A percentile compares a stretch with the other conserved stretches of the same genome.
Evolutionary conservation across 192 early-diverging fungal genomes (phyloP).

Genomic region (Chytriomyces sp.): DNA sequence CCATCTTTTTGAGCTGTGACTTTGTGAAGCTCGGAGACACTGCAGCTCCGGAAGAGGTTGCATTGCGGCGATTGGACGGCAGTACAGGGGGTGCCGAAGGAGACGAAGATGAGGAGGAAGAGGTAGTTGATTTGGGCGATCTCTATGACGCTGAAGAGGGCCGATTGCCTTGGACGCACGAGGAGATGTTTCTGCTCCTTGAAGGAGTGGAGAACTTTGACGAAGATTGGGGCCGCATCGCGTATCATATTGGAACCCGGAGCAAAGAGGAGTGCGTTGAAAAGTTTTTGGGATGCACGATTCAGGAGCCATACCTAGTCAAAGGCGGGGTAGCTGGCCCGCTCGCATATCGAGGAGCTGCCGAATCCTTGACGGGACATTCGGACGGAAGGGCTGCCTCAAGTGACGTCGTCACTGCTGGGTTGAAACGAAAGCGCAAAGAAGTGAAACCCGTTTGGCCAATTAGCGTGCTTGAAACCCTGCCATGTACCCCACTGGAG

Average conservation of each 20-base stretch:
- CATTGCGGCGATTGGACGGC: not conserved
- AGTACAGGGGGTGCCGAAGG: not conserved
- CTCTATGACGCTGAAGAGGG: constrained; percentile 29
- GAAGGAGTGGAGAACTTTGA: constrained; percentile 94
- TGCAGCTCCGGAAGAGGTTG: constrained; percentile 1
- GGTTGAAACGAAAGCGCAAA: not conserved
- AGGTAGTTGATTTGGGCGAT: constrained; percentile 27
- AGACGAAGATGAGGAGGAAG: constrained; percentile 26
- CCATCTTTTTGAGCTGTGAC: constrained; percentile 78
- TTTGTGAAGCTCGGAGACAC: constrained; percentile 65
- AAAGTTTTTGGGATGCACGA: constrained; percentile 81
- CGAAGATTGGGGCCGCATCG: constrained; percentile 89
- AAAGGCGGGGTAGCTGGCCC: constrained; percentile 56
- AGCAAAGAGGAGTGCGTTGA: constrained; percentile 90
- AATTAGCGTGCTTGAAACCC: constrained; percentile 24
- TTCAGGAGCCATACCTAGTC: constrained; percentile 79
- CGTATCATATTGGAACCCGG: constrained; percentile 89
- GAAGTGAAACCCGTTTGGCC: constrained; percentile 21
- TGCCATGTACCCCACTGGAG: constrained; percentile 60
- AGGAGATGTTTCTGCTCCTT: constrained; percentile 83
- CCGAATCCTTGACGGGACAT: not conserved
- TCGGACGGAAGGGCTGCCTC: not conserved
- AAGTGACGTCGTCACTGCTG: not conserved
- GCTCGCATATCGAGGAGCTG: constrained; percentile 32
- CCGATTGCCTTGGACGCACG: constrained; percentile 74